A percentile compares a stretch with the other conserved stretches of the same genome.
These are phyloP conservation scores for Musa balbisiana DNA, from an alignment of 202 grass and related monocot genomes.

Conservation along the genomic window DNA sequence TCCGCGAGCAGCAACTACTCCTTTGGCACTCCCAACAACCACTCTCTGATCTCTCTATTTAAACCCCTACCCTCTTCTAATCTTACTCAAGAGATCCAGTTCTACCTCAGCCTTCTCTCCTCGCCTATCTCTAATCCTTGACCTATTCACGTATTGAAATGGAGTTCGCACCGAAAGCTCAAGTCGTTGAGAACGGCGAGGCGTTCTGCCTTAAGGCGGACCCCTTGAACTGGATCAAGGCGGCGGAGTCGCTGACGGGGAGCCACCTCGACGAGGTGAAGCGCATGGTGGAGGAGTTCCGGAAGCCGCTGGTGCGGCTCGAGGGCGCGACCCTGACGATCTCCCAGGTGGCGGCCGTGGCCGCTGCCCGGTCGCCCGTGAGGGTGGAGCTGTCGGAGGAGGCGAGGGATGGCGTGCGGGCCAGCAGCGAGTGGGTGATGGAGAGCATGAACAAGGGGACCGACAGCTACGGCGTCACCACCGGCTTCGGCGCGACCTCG, in stretches of 20 bases:
- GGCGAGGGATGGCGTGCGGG: conserved; percentile 8
- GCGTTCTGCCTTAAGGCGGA: conserved; percentile 3
- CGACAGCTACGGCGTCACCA: conserved; percentile 19
- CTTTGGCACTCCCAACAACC: background rate
- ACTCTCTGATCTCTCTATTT: background rate
- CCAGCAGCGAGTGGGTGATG: conserved; percentile 19
- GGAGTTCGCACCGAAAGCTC: background rate
- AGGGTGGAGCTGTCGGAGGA: conserved; percentile 5
- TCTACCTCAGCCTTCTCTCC: background rate
- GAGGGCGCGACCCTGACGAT: conserved; percentile 1
- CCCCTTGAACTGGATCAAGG: conserved; percentile 13
- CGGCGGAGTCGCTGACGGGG: conserved; percentile 3
- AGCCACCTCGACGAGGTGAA: conserved; percentile 18
- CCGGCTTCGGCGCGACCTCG: conserved; percentile 15
- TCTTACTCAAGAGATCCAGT: background rate
- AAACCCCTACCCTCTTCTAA: background rate
- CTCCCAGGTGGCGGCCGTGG: conserved; percentile 9
- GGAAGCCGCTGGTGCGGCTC: conserved; percentile 5
- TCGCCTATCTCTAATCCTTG: background rate
- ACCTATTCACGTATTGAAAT: background rate
- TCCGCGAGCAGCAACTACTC: too few species aligned
- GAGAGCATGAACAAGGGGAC: conserved; percentile 16
- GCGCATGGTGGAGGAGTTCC: conserved; percentile 15
- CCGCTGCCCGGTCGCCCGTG: background rate
- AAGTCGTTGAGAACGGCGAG: background rate